Percentiles rank a stretch among this genome's conserved stretches.
phyloP scores from a whole-genome alignment of 768 basidiomycete species.

The Tricholoma sp. region DNA sequence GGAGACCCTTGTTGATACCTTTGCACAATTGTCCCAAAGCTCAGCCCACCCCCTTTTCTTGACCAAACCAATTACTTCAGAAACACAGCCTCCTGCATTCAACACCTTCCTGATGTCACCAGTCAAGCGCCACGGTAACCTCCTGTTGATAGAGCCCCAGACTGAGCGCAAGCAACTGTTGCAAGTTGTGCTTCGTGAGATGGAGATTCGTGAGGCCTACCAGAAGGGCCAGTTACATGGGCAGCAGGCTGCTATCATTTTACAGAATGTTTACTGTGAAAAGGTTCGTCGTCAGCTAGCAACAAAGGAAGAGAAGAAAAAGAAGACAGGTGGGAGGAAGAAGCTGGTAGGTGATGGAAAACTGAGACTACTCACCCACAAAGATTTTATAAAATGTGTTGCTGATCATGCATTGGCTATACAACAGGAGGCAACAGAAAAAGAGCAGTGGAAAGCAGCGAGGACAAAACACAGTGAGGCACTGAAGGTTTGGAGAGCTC shows the following conservation, averaged over 20 bases:
- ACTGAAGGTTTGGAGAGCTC: constrained; percentile 15
- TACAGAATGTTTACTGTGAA: constrained; percentile 1
- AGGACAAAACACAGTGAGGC: background rate
- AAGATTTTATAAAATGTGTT: constrained; percentile 13
- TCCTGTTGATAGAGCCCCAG: background rate
- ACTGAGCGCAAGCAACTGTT: background rate
- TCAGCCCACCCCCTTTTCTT: background rate
- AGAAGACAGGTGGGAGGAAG: background rate
- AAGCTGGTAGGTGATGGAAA: too few relatives aligned
- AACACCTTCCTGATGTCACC: background rate
- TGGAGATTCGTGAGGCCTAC: background rate
- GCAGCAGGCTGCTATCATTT: background rate
- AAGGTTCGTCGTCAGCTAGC: background rate
- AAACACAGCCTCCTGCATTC: background rate
- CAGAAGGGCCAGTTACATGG: background rate
- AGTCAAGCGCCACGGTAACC: background rate
- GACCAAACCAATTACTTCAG: background rate
- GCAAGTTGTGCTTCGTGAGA: background rate
- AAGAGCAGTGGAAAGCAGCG: background rate
- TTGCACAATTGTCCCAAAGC: background rate
- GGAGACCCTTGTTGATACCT: background rate
- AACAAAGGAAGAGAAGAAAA: constrained; percentile 10
- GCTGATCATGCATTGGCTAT: constrained; percentile 2
- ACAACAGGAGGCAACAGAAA: background rate
- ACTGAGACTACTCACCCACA: constrained; percentile 1